Conservation (phyloP, 2,329 filamentous ascomycete genomes). For the Claviceps capensis region DNA sequence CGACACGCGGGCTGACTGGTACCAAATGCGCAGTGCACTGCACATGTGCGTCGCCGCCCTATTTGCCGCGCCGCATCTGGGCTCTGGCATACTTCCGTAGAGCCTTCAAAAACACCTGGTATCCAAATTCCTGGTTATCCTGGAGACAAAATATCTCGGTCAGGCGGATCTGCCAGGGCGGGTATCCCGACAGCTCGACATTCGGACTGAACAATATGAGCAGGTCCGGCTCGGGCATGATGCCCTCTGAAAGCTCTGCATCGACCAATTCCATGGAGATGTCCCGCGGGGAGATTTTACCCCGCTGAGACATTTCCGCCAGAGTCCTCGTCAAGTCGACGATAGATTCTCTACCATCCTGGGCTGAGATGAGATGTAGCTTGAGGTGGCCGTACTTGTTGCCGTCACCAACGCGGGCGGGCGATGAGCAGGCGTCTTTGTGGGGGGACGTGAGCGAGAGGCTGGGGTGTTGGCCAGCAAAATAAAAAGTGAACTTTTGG, state of each 20-base stretch:
- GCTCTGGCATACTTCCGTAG: slow-evolving; percentile 75
- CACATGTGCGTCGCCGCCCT: slow-evolving; percentile 9
- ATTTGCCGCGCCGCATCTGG: slow-evolving; percentile 73
- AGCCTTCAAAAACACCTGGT: slow-evolving; percentile 81
- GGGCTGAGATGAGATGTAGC: slow-evolving; percentile 69
- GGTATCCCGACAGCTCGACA: slow-evolving; percentile 79
- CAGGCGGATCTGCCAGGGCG: slow-evolving; percentile 88
- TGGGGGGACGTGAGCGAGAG: slow-evolving; percentile 43
- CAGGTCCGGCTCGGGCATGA: slow-evolving; percentile 83
- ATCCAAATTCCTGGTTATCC: slow-evolving; percentile 74
- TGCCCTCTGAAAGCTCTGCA: slow-evolving; percentile 64
- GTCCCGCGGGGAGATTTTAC: slow-evolving; percentile 68
- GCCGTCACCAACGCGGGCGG: slow-evolving; percentile 14
- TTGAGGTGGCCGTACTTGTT: slow-evolving; percentile 30
- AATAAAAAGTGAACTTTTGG: slow-evolving; percentile 75
- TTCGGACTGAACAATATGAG: slow-evolving; percentile 76
- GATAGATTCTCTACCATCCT: slow-evolving; percentile 84
- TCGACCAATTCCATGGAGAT: slow-evolving; percentile 80
- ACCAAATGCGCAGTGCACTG: not conserved
- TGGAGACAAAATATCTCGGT: slow-evolving; percentile 81
- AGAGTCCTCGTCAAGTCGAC: slow-evolving; percentile 92
- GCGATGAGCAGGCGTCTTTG: slow-evolving; percentile 22
- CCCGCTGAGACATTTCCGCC: slow-evolving; percentile 84
- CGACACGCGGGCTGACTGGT: not conserved
- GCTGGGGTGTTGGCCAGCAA: slow-evolving; percentile 59